Evolutionary conservation across 1,139 yeast species (phyloP), one percentile per base, ranked within the genome.

Genomic region (Martiniozyma asiatica): DNA sequence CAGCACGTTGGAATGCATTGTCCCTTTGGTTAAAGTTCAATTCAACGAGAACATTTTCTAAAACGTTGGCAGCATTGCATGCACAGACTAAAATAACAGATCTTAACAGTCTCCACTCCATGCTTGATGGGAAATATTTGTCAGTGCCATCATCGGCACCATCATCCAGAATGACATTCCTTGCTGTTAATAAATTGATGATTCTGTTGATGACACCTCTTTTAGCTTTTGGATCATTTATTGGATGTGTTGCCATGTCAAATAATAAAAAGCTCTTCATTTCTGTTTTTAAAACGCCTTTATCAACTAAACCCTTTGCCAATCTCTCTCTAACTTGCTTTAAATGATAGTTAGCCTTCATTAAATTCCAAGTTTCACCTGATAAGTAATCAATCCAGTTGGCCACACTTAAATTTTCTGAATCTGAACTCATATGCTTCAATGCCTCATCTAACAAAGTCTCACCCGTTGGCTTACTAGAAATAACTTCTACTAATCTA

Each of bases 181-280:
- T 70, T 27, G 78, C 63, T 8, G 82, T 73, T 42, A 89, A 63
- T 35, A 84, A 55, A 31, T 69, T 65, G 40, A 87, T 62, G 21
- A 84, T 71, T 47, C 97, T 69, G 39, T 77, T 73, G 30, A 73
- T 63, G 35, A 84, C 75, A 42, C 79, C 80, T 54, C 85, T 92
- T 47, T 93, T 82, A 27, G 80, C 68, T 34, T 77, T 60, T 38
- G 67, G 68, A 56, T 89, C 98, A 23, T 92, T 80, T 10, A 89
- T 73, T 4, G 99, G 99, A 55, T 92, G 98, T 6, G 98, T 92
- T 15, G 98, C 95, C 96, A 89, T 89, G 56, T 89, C 98, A 46
- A 89, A 89, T 35, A 89, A 62, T 50, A 92, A 74, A 55, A 89
- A 89, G 59, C 84, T 92, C 51, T 87, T 85, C 52, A 94, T 73